These are phyloP conservation scores for Rhizopus microsporus DNA, from an alignment of 371 early-diverging fungal genomes.

Conservation along the genomic window DNA sequence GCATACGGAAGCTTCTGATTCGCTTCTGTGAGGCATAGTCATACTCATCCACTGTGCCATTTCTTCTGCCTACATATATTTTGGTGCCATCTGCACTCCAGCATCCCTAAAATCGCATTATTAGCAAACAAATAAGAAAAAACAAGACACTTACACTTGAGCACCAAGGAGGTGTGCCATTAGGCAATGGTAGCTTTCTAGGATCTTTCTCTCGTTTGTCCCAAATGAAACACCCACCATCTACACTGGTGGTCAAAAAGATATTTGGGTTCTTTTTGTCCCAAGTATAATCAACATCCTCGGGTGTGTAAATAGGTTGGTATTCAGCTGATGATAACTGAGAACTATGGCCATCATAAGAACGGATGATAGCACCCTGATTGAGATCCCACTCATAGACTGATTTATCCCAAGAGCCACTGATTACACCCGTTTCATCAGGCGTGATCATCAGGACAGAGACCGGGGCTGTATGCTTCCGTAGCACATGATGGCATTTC, in stretches of 20 bases:
- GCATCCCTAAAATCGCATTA: conserved; percentile 55
- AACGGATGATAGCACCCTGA: conserved; percentile 70
- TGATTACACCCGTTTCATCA: conserved; percentile 75
- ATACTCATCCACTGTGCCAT: conserved; percentile 89
- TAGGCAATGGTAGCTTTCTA: conserved; percentile 58
- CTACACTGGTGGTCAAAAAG: conserved; percentile 82
- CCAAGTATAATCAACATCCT: conserved; percentile 21
- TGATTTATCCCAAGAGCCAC: conserved; percentile 93
- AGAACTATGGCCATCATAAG: conserved; percentile 73
- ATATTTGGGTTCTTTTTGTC: conserved; percentile 39
- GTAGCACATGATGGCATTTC: conserved; percentile 72
- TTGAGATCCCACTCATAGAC: conserved; percentile 92
- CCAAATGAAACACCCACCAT: conserved; percentile 82
- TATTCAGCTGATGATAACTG: conserved; percentile 79
- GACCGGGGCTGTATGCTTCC: conserved; percentile 81
- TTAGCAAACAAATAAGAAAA: background rate
- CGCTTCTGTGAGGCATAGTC: conserved; percentile 71
- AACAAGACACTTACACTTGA: conserved; percentile 56
- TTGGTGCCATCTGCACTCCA: conserved; percentile 83
- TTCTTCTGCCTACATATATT: conserved; percentile 78
- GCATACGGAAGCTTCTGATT: conserved; percentile 78
- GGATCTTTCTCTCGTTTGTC: conserved; percentile 74
- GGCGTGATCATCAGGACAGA: conserved; percentile 79
- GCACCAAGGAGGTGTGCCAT: conserved; percentile 88
- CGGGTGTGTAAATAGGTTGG: conserved; percentile 58